Evolutionary conservation across 805 yeast species (phyloP), one percentile per base, ranked within the genome.

Genomic region (Metschnikowia lochheadii): DNA sequence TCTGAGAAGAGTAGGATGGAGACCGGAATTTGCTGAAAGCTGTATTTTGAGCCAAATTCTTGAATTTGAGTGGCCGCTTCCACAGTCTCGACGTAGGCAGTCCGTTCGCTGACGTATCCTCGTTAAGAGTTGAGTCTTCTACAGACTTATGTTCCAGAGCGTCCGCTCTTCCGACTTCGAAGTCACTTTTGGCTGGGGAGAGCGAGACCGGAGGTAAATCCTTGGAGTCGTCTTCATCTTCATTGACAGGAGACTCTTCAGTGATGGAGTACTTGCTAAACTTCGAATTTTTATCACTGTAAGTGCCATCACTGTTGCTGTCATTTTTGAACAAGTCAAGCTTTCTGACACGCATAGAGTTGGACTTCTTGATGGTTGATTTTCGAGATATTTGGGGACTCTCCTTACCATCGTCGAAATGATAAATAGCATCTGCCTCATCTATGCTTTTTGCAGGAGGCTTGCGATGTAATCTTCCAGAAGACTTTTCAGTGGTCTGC

Each of bases 301-400:
- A 14, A 10, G 38, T 7, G 8, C n/a, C 18, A 33, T 42, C 45
- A 11, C 45, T 42, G 17, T 42, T 33, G 18, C 20, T 34, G 31
- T 33, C 38, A 26, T 48, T 46, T 39, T 31, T 49, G 44, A 72
- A 72, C n/a, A 73, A 58, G 48, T 73, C 67, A 37, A 73, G 62
- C 45, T 72, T 72, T 13, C 77, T 58, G 34, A 73, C 66, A 36
- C 73, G 65, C 70, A 69, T 68, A 14, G 77, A 73, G 49, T 71
- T 70, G 15, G 72, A 59, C 49, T 69, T 70, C 49, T 66, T 68
- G n/a, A 72, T 50, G 1, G 77, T 72, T 5, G 75, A 67, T 47
- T 68, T 70, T 42, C 77, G 58, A 2, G 78, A 72, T 18, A 67
- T 50, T 45, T 63, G 63, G 2, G 62, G 59, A 29, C 63, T 63